Base-by-base conservation (phyloP, 2,329 filamentous ascomycete genomes). In the Proliferodiscus dingleyae region DNA sequence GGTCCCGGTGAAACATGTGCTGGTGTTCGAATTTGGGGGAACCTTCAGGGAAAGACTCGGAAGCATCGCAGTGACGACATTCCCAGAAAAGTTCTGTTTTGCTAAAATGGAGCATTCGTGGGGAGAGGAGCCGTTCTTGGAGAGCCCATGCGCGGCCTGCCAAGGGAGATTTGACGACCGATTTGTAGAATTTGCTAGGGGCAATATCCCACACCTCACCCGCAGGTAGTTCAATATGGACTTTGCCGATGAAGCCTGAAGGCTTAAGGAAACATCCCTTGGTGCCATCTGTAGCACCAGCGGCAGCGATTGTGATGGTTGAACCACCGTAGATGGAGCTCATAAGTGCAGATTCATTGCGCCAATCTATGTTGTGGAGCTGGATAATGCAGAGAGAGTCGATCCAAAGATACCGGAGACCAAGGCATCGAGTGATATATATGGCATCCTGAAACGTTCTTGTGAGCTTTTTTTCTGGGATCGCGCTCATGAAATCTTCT, bases 81-180 rank as follows among this genome's bases (percentile, higher is more conserved):
- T 57, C 53, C 54, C 53, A 57, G 37, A 54, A 52, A n/a, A 54
- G 34, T 30, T 54, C 38, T 22, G 26, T 48, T 9, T 41, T 21
- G 16, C 26, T 45, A 28, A 57, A 52, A 28, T 50, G 42, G 4
- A 57, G 16, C 6, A 44, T 46, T 45, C 54, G 45, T 32, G 41
- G 40, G 9, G 54, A 41, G 22, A 56, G 33, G 10, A 53, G 15
- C 33, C 47, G 30, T 37, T 56, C 54, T 45, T 56, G 47, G 11
- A 54, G 37, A 15, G 44, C 41, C 54, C 47, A 55, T 18, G 43
- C 54, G 11, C 51, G 45, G 13, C 24, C 26, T 33, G 21, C 36
- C 19, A 54, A 34, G 28, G 47, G 50, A 5, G 11, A 45, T n/a
- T 39, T 33, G 11, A 30, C 18, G 8, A 41, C 26, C 3, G 39